Percentiles rank a stretch among this genome's conserved stretches.
Evolutionary conservation across 306 rosid species (phyloP).

Genomic region (Neltuma alba): DNA sequence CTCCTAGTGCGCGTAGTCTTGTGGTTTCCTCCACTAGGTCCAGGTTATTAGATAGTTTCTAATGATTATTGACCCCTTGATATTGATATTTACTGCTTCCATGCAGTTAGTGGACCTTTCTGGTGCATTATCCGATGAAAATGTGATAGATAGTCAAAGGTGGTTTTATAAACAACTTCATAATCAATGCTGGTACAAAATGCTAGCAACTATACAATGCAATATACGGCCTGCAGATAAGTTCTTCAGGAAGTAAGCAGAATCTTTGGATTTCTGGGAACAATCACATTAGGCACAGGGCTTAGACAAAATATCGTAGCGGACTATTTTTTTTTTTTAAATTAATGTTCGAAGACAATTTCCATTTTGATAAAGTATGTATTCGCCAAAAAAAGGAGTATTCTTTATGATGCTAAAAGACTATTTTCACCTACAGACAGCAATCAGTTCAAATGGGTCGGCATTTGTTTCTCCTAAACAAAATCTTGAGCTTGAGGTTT

Average conservation of each 20-base stretch:
- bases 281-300: background rate
- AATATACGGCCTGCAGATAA: background rate
- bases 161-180: background rate
- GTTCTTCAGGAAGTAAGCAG: background rate
- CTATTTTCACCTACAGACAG: background rate
- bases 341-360: background rate
- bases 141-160: background rate
- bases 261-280: background rate
- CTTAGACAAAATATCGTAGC: background rate
- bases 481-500: background rate
- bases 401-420: background rate
- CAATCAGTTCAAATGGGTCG: background rate
- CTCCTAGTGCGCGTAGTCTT: background rate
- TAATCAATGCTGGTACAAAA: slow-evolving; percentile 7
- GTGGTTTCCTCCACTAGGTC: background rate
- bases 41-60: background rate
- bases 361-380: background rate
- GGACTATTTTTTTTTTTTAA: background rate
- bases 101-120: background rate
- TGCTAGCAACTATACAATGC: background rate
- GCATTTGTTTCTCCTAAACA: background rate
- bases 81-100: slow-evolving; percentile 7
- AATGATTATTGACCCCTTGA: background rate
- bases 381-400: background rate
- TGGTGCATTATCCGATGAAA: background rate